Base-by-base conservation (phyloP, 139 green algal species). In the Monoraphidium neglectum region DNA sequence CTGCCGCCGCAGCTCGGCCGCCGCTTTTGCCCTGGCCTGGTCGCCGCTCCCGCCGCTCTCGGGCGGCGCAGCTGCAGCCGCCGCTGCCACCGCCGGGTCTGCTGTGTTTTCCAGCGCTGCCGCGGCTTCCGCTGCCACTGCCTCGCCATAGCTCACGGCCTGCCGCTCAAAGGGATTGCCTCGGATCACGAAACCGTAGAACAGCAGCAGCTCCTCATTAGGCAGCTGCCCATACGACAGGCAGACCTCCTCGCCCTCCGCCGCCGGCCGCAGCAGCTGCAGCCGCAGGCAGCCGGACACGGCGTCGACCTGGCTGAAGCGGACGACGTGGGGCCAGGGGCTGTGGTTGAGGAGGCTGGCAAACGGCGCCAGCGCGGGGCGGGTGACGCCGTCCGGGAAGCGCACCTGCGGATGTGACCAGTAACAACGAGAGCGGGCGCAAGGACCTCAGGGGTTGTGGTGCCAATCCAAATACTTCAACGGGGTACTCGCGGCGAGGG, bases 191-290 rank as follows among this genome's bases (percentile, higher is more conserved):
- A 95, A 95, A 18, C 90, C 90, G 54, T 94, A 94, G 80, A 90
- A 94, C 36, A 91, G 84, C 77, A 95, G 86, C 67, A 95, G 82
- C 77, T 95, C 87, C 1, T 76, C 46, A 68, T 95, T 95, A 66
- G 84, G 70, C 57, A 93, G 82, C 0, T 90, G 84, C 0, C 91
- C 91, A 68, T 95, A 95, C 4, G 83, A 91, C n/a, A 94, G 82
- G 69, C 82, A 91, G 1, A 88, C 71, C 74, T 94, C 76, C 49
- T 86, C 30, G 1, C 84, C 83, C 60, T 77, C 15, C 1, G 59
- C 33, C 51, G 78, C 85, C 49, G 82, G 82, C 26, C 90, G 68
- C 71, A 95, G 94, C 24, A 53, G 74, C 0, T 75, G 82, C 35
- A 90, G 51, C 26, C 87, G 72, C 36, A 76, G 79, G 30, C 47